Conservation (phyloP, 129 eudicot genomes). For the Apium graveolens region DNA sequence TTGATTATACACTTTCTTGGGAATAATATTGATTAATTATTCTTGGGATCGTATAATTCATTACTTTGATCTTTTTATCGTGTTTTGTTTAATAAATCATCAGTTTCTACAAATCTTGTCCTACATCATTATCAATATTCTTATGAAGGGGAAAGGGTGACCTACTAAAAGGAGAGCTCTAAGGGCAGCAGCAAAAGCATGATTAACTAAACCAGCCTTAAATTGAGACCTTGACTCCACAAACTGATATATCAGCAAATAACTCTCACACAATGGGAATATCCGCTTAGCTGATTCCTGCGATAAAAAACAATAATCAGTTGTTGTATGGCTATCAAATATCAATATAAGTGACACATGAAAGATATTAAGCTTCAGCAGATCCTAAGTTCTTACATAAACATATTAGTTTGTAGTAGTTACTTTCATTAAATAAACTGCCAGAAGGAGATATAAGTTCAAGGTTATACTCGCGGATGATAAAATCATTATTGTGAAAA, state of each 20-base stretch:
- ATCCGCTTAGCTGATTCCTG: constrained; percentile 85
- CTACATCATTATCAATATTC: neutral
- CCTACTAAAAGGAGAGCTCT: constrained; percentile 82
- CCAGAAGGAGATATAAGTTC: neutral
- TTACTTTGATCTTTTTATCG: too few relatives aligned
- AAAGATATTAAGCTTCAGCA: neutral
- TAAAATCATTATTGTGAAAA: neutral
- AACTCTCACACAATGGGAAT: constrained; percentile 87
- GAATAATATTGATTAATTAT: too few relatives aligned
- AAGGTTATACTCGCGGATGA: neutral
- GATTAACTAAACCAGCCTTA: constrained; percentile 93
- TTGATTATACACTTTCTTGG: too few relatives aligned
- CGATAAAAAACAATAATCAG: constrained; percentile 15
- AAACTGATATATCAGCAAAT: constrained; percentile 65
- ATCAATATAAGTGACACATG: neutral
- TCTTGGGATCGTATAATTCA: too few relatives aligned
- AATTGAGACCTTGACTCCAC: constrained; percentile 97
- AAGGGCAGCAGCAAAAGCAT: constrained; percentile 97
- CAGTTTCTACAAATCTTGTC: too few relatives aligned
- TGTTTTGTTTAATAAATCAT: too few relatives aligned
- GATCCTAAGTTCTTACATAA: neutral
- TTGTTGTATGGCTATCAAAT: neutral
- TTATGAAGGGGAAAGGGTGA: constrained; percentile 13
- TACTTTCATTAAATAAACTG: neutral
- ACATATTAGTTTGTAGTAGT: neutral